Evolutionary conservation across 768 basidiomycete species (phyloP).

Genomic region (Myochromella boudieri): DNA sequence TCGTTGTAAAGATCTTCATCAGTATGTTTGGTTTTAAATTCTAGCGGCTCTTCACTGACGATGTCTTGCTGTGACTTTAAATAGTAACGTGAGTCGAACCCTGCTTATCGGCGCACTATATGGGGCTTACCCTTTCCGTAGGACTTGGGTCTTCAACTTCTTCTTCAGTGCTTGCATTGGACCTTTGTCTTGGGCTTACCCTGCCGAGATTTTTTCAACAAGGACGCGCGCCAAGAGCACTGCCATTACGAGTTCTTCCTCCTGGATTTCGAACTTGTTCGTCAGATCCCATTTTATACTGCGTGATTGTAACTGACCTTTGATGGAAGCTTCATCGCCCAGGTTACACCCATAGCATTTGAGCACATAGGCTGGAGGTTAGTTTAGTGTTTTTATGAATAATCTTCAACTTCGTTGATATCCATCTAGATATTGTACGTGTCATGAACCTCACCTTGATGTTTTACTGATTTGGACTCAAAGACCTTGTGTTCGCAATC

Average conservation of each 20-base stretch:
- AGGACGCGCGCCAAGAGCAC: conserved; percentile 44
- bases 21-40: too few relatives aligned
- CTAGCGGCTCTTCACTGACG: neutral
- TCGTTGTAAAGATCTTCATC: conserved; percentile 35
- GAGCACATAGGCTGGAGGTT: conserved; percentile 40
- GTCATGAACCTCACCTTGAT: too few relatives aligned
- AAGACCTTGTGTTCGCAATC: conserved; percentile 42
- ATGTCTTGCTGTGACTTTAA: neutral
- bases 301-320: too few relatives aligned
- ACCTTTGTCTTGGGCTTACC: conserved; percentile 45
- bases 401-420: neutral
- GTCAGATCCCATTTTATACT: too few relatives aligned
- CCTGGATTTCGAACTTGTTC: conserved; percentile 46
- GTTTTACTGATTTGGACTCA: neutral
- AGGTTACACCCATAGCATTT: conserved; percentile 43
- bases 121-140: conserved; percentile 5
- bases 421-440: conserved; percentile 28
- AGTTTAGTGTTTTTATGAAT: neutral
- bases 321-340: conserved; percentile 43
- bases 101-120: neutral
- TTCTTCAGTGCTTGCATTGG: conserved; percentile 47
- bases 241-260: conserved; percentile 41
- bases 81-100: conserved; percentile 23
- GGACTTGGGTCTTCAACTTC: conserved; percentile 49
- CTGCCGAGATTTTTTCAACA: conserved; percentile 45